phyloP scores from a whole-genome alignment of 208 protist genomes.

The Trypanosoma platydactyli region DNA sequence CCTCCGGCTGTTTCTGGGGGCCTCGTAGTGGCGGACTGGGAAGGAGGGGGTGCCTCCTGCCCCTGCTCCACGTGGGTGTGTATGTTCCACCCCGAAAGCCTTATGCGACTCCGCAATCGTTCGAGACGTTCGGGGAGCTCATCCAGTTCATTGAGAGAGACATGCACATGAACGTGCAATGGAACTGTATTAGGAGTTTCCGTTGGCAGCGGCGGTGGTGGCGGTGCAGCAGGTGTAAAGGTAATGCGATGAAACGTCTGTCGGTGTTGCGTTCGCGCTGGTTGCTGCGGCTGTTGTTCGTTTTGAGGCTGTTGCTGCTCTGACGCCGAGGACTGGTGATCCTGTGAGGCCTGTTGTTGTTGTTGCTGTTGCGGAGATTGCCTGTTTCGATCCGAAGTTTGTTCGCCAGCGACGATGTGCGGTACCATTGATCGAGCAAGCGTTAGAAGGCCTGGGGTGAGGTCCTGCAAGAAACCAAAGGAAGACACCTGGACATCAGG shows the following conservation, averaged over 20 bases:
- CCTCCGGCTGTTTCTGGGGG: not conserved
- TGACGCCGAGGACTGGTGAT: conserved; percentile 15
- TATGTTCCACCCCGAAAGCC: conserved; percentile 10
- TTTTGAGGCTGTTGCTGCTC: conserved; percentile 17
- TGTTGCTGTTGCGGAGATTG: conserved; percentile 14
- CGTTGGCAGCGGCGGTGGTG: not conserved
- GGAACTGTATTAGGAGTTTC: conserved; percentile 6
- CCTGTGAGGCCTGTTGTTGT: conserved; percentile 9
- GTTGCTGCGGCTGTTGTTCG: conserved; percentile 28
- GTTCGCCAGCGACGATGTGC: not conserved
- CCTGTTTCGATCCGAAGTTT: not conserved
- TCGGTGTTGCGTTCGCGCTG: conserved; percentile 23
- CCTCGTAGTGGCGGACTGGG: not conserved
- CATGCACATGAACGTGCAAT: conserved; percentile 79
- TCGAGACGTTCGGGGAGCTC: conserved; percentile 50
- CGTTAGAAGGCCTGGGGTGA: not conserved
- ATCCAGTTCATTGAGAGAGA: conserved; percentile 61
- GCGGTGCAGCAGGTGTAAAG: not conserved
- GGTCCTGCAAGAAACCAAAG: not conserved
- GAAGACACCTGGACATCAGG: not conserved
- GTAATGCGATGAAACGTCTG: conserved; percentile 3
- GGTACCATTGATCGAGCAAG: not conserved
- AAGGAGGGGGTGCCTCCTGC: not conserved
- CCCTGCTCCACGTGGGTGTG: conserved; percentile 19
- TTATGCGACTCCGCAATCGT: conserved; percentile 36